Percentiles rank a stretch among this genome's conserved stretches.
Evolutionary conservation across 768 basidiomycete species (phyloP).

Genomic region (Trametes gibbosa): DNA sequence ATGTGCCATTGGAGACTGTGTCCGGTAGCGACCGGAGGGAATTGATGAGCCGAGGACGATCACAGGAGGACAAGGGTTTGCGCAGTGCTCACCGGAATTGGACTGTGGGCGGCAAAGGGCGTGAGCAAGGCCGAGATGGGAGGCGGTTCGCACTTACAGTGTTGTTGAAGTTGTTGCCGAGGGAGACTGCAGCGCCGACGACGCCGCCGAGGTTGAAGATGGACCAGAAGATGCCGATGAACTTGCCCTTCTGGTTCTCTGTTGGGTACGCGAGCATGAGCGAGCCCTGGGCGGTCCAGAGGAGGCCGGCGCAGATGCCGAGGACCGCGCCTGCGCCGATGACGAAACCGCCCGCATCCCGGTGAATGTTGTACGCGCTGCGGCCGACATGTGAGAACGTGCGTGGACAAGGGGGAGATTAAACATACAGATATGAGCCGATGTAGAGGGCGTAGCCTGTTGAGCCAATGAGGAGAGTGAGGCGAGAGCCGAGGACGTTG

Average conservation of each 20-base stretch:
- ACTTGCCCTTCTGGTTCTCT: conserved; percentile 72
- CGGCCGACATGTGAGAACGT: neutral
- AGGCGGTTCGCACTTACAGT: conserved; percentile 35
- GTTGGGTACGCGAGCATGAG: conserved; percentile 84
- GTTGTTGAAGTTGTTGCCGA: conserved; percentile 68
- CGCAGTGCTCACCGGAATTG: conserved; percentile 27
- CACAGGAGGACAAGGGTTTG: conserved; percentile 15
- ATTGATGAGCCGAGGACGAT: neutral
- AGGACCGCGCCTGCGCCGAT: conserved; percentile 71
- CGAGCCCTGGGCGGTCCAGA: conserved; percentile 86
- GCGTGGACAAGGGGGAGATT: neutral
- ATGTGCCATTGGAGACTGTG: conserved; percentile 69
- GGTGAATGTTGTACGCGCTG: conserved; percentile 71
- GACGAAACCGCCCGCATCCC: conserved; percentile 57
- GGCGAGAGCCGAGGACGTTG: conserved; percentile 74
- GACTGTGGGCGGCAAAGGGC: conserved; percentile 19
- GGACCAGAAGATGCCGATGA: conserved; percentile 79
- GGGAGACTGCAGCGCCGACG: conserved; percentile 71
- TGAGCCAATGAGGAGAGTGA: conserved; percentile 73
- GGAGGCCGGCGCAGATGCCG: conserved; percentile 65
- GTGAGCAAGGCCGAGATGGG: neutral
- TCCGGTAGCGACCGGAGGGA: neutral
- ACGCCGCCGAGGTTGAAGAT: conserved; percentile 84
- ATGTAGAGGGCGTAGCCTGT: conserved; percentile 77
- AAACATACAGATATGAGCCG: conserved; percentile 63